These are phyloP conservation scores for Ophiostoma quercus DNA, from an alignment of 2,329 filamentous ascomycete species.

Conservation along the genomic window DNA sequence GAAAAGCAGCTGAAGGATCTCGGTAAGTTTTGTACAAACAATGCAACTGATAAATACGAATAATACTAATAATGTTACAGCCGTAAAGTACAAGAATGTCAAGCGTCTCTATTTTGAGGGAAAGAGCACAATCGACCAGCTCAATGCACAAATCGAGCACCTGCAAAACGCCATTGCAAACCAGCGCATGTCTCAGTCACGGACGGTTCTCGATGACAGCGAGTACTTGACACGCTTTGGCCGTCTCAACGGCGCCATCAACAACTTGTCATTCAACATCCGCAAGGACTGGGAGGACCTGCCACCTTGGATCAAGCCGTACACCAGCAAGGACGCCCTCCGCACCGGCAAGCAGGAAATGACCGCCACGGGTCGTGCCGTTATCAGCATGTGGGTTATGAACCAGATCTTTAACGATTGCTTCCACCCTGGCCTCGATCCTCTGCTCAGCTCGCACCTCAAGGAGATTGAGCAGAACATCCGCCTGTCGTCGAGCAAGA, in stretches of 20 bases:
- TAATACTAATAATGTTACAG: slow-evolving; percentile 29
- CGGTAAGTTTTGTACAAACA: slow-evolving; percentile 38
- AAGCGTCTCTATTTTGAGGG: slow-evolving; percentile 97
- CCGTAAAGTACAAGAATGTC: slow-evolving; percentile 91
- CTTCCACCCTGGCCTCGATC: slow-evolving; percentile 86
- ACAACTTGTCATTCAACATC: slow-evolving; percentile 91
- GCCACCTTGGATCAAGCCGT: slow-evolving; percentile 71
- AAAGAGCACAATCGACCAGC: slow-evolving; percentile 83
- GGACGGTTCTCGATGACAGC: slow-evolving; percentile 89
- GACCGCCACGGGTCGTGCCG: slow-evolving; percentile 86
- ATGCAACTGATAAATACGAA: too few relatives aligned
- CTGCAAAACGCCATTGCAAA: slow-evolving; percentile 97
- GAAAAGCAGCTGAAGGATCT: slow-evolving; percentile 56
- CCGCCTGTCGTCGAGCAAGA: slow-evolving; percentile 65
- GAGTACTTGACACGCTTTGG: slow-evolving; percentile 88
- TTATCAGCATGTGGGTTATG: slow-evolving; percentile 83
- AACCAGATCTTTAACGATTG: slow-evolving; percentile 87
- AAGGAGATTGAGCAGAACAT: slow-evolving; percentile 88
- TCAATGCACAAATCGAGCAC: slow-evolving; percentile 82
- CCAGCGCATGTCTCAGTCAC: slow-evolving; percentile 88
- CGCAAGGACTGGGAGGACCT: slow-evolving; percentile 87
- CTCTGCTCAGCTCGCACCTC: slow-evolving; percentile 66
- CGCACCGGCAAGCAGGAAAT: slow-evolving; percentile 92
- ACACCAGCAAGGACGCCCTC: slow-evolving; percentile 79
- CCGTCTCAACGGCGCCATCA: slow-evolving; percentile 86